Evolutionary conservation across 768 basidiomycete species (phyloP), one percentile per base, ranked within the genome.

Genomic region (Boletus insuetus): DNA sequence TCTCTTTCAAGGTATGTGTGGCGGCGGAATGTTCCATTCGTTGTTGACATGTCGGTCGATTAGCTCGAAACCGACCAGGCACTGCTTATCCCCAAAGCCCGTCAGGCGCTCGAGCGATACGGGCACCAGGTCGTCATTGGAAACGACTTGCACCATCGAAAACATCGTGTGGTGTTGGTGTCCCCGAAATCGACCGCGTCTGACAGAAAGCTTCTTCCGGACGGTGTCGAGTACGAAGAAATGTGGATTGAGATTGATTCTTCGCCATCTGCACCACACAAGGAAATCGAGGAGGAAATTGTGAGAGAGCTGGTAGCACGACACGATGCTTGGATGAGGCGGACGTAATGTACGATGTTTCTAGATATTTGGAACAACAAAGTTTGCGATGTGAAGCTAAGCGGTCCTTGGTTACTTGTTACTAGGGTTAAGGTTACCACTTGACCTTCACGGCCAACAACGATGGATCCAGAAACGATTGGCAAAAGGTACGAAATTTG

Each of bases 101-200:
- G 85, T 16, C 82, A 80, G 10, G 92, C 97, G 2, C 82, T 98
- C 34, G 86, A 93, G 56, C 84, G 95, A 24, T 99, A 98, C 70
- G 94, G 95, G 1, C 97, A 98, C 69, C 95, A 98, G 68, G 85
- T 97, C 29, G 97, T 99, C 50, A 92, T 99, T 58, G 97, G 93
- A 19, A 99, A 99, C 71, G 89, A 94, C 57, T 84, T 99, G n/a
- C 83, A 94, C 65, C 81, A 82, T 37, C 83, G 97, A 49, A 99
- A 99, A 70, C 82, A 82, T 58, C 89, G 94, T 68, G 96, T 99
- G 52, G 91, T 96, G 6, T 89, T 98, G 64, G 88, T 99, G 31
- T 89, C 90, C 19, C 83, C 57, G 58, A 69, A 40, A 63, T 62
- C 55, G 61, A 62, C 49, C 56, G 58, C 57, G 6, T n/a, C 52